Percentiles rank a stretch among this genome's conserved stretches.
These are phyloP conservation scores for Leishmania mexicana DNA, from an alignment of 208 protist species.

Conservation along the genomic window DNA sequence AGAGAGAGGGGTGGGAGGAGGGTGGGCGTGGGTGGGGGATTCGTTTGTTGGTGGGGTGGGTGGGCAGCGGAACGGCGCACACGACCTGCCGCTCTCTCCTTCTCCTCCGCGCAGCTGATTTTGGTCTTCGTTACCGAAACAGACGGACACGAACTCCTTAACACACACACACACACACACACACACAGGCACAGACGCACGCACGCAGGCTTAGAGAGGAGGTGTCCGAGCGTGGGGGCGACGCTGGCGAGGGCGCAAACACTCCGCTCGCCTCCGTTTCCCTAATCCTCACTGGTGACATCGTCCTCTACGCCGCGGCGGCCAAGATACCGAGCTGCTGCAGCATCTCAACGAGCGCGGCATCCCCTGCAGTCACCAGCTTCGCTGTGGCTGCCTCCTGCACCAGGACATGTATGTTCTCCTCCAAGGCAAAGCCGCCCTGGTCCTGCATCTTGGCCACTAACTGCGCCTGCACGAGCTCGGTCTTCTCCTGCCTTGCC, in stretches of 20 bases:
- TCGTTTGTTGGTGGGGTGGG: too few species aligned
- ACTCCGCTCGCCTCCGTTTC: background rate
- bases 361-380: slow-evolving; percentile 23
- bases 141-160: background rate
- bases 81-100: too few species aligned
- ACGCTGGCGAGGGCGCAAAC: background rate
- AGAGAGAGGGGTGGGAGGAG: too few species aligned
- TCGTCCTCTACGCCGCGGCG: background rate
- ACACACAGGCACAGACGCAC: background rate
- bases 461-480: slow-evolving; percentile 49
- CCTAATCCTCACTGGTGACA: background rate
- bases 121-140: background rate
- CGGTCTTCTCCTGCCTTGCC: slow-evolving; percentile 44
- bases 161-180: background rate
- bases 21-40: too few species aligned
- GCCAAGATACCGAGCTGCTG: slow-evolving; percentile 25
- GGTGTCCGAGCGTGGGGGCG: background rate
- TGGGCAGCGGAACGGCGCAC: background rate
- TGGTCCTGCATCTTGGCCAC: slow-evolving; percentile 19
- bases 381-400: slow-evolving; percentile 23
- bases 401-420: slow-evolving; percentile 17
- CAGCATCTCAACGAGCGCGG: slow-evolving; percentile 32
- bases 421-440: slow-evolving; percentile 33
- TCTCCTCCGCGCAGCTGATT: too few species aligned
- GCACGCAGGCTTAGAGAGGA: background rate